These are phyloP conservation scores for Myxozyma geophila DNA, from an alignment of 805 yeast species.

Conservation along the genomic window DNA sequence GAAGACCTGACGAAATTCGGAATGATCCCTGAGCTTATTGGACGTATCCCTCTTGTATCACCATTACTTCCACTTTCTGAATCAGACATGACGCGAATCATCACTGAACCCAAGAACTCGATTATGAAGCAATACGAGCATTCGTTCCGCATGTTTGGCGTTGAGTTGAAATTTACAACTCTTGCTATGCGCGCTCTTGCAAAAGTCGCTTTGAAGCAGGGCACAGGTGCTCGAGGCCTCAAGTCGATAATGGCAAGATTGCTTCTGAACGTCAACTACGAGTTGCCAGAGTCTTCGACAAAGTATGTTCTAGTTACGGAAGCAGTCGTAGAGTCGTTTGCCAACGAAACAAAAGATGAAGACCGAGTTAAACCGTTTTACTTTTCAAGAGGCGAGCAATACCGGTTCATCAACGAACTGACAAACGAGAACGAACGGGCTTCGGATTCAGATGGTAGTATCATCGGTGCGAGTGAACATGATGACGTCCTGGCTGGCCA, in stretches of 20 bases:
- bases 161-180: conserved; percentile 54
- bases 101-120: conserved; percentile 62
- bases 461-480: background rate
- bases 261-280: conserved; percentile 50
- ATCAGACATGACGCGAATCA: conserved; percentile 54
- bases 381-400: conserved; percentile 31
- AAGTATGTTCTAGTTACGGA: conserved; percentile 55
- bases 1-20: conserved; percentile 59
- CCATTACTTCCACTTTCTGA: conserved; percentile 54
- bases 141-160: conserved; percentile 58
- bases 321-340: conserved; percentile 43
- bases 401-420: conserved; percentile 24
- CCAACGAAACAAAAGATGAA: conserved; percentile 6
- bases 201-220: conserved; percentile 54
- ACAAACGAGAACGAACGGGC: conserved; percentile 24
- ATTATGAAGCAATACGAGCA: conserved; percentile 58
- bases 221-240: conserved; percentile 67
- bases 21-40: conserved; percentile 63
- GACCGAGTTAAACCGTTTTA: conserved; percentile 35
- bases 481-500: conserved; percentile 9
- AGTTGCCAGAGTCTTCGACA: conserved; percentile 62
- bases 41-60: conserved; percentile 61
- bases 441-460: background rate
- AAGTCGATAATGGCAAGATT: conserved; percentile 54
- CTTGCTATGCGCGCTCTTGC: conserved; percentile 57